Evolutionary conservation across 805 yeast species (phyloP), one percentile per base, ranked within the genome.

Genomic region (Brettanomyces anomalus): DNA sequence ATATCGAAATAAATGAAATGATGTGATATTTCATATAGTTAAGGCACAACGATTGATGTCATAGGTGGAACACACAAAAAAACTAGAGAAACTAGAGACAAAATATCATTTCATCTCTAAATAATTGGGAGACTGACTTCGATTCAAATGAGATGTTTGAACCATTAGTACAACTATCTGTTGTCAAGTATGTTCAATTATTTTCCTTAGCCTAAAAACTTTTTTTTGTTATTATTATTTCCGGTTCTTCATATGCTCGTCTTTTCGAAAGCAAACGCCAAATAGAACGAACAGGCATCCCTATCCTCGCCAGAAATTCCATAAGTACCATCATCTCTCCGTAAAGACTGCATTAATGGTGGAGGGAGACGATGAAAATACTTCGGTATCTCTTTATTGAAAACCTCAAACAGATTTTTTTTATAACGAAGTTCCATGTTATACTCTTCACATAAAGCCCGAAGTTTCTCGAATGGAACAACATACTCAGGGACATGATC

Each of bases 401-500:
- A 93, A 55, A 88, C 76, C 38, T 87, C 88, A 49, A 81, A 74
- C 53, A 93, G 90, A 41, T 85, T 81, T 68, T 79, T 79, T 54
- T 81, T 81, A 51, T 77, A 77, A 46, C 81, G 73, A 45, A 93
- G 64, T 44, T 78, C 81, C 48, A 90, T 62, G 13, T 86, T 86
- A 59, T 79, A 85, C 45, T 87, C 94, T 56, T 81, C 86, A 36
- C 96, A 94, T 43, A 90, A 64, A 43, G 81, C 76, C 60, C 95
- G 72, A 45, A 93, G 76, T 1, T 81, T 76, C 55, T 90, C 97
- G 62, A 93, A 88, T 1, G 97, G 97, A 5, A 93, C 96, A 5
- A 93, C 94, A 55, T 84, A 93, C 57, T 93, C 99, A 0, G 97
- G 97, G 19, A 93, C 96, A 54, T 93, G 81, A 48, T 87, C 96